These are phyloP conservation scores for Solanum pennellii DNA, from an alignment of 257 asterid species.

Conservation along the genomic window DNA sequence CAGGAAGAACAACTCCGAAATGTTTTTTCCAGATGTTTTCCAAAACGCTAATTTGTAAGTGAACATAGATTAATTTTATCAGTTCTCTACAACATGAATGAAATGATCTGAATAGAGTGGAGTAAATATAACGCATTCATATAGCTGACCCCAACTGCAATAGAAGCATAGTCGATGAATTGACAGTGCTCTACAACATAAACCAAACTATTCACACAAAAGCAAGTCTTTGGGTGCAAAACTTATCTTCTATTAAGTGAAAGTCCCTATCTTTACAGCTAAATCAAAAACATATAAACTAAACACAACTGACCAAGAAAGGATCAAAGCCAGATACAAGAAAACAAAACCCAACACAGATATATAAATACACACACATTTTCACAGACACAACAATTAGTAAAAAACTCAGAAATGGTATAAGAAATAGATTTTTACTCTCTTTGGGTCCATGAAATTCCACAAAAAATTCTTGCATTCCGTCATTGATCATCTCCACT, in stretches of 20 bases:
- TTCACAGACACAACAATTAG: not conserved
- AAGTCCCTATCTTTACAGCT: slow-evolving; percentile 2
- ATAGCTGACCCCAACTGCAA: not conserved
- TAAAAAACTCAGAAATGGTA: not conserved
- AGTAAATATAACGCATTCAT: not conserved
- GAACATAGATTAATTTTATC: not conserved
- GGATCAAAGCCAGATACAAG: not conserved
- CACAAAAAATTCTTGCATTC: slow-evolving; percentile 76
- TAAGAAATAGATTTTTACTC: slow-evolving; percentile 26
- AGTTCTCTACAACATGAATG: not conserved
- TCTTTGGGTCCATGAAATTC: slow-evolving; percentile 89
- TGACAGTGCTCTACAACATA: not conserved
- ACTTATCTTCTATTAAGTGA: not conserved
- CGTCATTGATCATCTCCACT: slow-evolving; percentile 91
- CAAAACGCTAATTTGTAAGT: not conserved
- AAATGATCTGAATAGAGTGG: not conserved
- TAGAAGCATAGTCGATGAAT: not conserved
- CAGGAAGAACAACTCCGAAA: not conserved
- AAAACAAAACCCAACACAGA: slow-evolving; percentile 1
- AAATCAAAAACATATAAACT: not conserved
- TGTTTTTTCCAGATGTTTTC: not conserved
- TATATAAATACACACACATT: not conserved
- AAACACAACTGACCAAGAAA: not conserved
- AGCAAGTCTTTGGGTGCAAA: not conserved
- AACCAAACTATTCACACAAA: not conserved